Evolutionary conservation across 768 basidiomycete genomes (phyloP), one percentile per base, ranked within the genome.

Genomic region (Leccinum sublutescens): DNA sequence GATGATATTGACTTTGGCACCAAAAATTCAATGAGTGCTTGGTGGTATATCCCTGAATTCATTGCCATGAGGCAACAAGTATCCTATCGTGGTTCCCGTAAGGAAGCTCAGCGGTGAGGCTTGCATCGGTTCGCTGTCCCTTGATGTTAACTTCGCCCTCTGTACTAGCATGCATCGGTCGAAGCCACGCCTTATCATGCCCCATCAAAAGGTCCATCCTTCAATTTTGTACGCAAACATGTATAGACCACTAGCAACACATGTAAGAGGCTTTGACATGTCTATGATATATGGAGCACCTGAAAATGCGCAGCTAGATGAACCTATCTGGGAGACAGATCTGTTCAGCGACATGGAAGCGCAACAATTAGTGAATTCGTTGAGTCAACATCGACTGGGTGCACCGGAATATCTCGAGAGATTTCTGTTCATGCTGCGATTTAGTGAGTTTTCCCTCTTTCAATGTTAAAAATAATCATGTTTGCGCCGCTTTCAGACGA

Each of bases 1-100:
- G 56, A 58, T 6, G 64, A 65, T 27, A 31, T 65, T 15, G 62
- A 65, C 29, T 63, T 54, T 15, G 64, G 64, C 14, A 58, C 25
- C 25, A 56, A n/a, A 34, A 17, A 65, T 10, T 65, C 64, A 4
- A 65, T 65, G 64, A 50, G 9, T 14, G 1, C 11, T 2, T 11
- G n/a, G 11, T 64, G 64, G 64, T 7, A 43, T 15, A 5, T 31
- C 3, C 14, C 61, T 4, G 64, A 65, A 49, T 52, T 47, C 4
- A 5, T 63, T 3, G 57, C 64, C 15, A 59, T 65, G 40, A 65
- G 21, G 31, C 64, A 65, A 2, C 64, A 60, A 25, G 56, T 50
- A 50, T 31, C 49, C 2, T 50, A 17, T 14, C 9, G 27, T 50
- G 27, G 25, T 29, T 3, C 27, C 57, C 54, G 54, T 3, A 54